Conservation (phyloP, 306 rosid species). For the barrel medic (Medicago truncatula) region MtrunA17r5.0-ANR NC_053042.1:36604501-36605000, state of each 20-base stretch:
- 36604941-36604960: neutral
- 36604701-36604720: neutral
- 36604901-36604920: no score
- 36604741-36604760: neutral
- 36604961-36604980: neutral
- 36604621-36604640: no score
- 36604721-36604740: conserved; percentile 25
- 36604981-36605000: conserved; percentile 19
- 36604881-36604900: neutral
- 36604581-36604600: no score
- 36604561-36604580: no score
- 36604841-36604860: neutral
- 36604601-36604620: no score
- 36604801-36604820: neutral
- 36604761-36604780: neutral
- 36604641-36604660: no score
- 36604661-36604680: no score
- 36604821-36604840: neutral
- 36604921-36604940: neutral
- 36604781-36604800: neutral
- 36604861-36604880: conserved; percentile 14
- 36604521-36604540: no score
- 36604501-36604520: no score
- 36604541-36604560: no score
- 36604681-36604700: no score